These are phyloP conservation scores for Isabelozyma pseudorhagii DNA, from an alignment of 805 yeast genomes.

Conservation along the genomic window DNA sequence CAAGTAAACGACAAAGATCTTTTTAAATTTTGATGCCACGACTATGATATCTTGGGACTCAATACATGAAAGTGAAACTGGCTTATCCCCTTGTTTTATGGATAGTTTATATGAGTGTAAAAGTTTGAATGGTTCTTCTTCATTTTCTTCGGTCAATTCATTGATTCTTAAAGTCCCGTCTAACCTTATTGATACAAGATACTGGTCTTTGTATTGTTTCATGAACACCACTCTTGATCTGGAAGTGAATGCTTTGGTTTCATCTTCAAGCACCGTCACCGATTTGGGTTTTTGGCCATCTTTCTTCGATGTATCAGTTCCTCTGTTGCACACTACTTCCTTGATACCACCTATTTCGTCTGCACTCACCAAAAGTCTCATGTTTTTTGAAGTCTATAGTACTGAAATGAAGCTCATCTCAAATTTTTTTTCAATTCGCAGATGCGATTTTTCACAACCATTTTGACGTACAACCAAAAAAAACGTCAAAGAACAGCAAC, in stretches of 20 bases:
- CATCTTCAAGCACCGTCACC: conserved; percentile 39
- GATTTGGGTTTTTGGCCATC: conserved; percentile 62
- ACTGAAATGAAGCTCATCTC: background rate
- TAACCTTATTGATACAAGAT: conserved; percentile 39
- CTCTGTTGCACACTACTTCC: conserved; percentile 59
- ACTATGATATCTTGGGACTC: conserved; percentile 29
- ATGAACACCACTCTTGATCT: conserved; percentile 34
- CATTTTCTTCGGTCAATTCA: conserved; percentile 22
- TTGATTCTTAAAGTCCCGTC: conserved; percentile 44
- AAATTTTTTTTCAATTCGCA: background rate
- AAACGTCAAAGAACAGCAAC: background rate
- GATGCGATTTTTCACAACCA: conserved; percentile 1
- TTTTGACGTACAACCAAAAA: background rate
- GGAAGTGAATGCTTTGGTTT: conserved; percentile 23
- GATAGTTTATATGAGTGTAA: conserved; percentile 28
- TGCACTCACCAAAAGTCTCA: conserved; percentile 64
- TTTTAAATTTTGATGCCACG: conserved; percentile 47
- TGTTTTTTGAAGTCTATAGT: conserved; percentile 12
- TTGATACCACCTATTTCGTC: conserved; percentile 67
- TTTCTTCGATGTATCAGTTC: conserved; percentile 78
- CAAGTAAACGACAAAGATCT: conserved; percentile 36
- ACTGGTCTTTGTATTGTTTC: conserved; percentile 24
- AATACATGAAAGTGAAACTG: conserved; percentile 28
- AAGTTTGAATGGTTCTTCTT: conserved; percentile 35
- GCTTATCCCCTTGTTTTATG: conserved; percentile 17